A percentile compares a stretch with the other conserved stretches of the same genome.
Conservation (phyloP, 805 yeast genomes). For the Priceomyces carsonii region DNA sequence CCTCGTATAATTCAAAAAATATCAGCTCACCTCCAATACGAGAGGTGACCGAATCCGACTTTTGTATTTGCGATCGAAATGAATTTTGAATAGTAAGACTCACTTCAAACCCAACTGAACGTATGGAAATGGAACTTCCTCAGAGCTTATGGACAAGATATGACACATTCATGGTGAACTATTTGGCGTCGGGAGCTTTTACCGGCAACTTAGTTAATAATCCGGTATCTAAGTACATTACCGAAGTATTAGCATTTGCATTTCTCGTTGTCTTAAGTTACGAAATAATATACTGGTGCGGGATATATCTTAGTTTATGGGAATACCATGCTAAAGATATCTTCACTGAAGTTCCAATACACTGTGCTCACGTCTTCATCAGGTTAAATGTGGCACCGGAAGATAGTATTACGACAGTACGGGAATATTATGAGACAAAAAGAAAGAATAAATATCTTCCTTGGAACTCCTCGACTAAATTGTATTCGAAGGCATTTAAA, state of each 20-base stretch:
- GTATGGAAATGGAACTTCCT: too few species aligned
- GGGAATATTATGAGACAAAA: slow-evolving; percentile 30
- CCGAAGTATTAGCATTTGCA: slow-evolving; percentile 25
- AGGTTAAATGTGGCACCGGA: slow-evolving; percentile 43
- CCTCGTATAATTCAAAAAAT: too few species aligned
- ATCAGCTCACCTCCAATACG: too few species aligned
- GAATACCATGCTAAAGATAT: slow-evolving; percentile 57
- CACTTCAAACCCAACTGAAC: too few species aligned
- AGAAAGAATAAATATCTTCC: slow-evolving; percentile 22
- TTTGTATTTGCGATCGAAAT: too few species aligned
- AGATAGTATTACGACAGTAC: slow-evolving; percentile 15
- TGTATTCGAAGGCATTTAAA: slow-evolving; percentile 18
- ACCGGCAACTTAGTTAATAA: slow-evolving; percentile 26
- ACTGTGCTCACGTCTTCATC: slow-evolving; percentile 72
- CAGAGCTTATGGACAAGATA: slow-evolving; percentile 6
- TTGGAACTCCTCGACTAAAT: slow-evolving; percentile 19
- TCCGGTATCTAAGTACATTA: slow-evolving; percentile 26
- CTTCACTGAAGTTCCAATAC: slow-evolving; percentile 72
- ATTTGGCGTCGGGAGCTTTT: slow-evolving; percentile 14
- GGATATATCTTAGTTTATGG: slow-evolving; percentile 45
- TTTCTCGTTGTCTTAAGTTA: slow-evolving; percentile 32
- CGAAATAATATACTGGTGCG: slow-evolving; percentile 44
- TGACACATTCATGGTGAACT: not conserved
- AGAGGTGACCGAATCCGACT: too few species aligned
- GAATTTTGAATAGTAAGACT: too few species aligned